These are phyloP conservation scores for Chlorella sp. DNA, from an alignment of 139 green algal genomes.

Conservation along the genomic window DNA sequence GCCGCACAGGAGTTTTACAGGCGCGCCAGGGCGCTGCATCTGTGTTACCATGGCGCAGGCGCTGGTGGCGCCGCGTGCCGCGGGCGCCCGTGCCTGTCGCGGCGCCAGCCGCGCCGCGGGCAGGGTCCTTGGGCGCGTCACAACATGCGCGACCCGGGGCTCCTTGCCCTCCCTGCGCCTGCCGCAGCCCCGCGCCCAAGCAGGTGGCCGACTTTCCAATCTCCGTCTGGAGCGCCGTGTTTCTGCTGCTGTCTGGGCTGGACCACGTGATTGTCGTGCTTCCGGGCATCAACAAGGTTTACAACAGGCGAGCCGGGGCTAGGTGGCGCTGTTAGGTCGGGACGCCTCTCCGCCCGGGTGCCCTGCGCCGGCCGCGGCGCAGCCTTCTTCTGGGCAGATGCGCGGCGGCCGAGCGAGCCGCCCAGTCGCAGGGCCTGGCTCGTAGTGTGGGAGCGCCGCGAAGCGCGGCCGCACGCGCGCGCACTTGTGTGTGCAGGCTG, in stretches of 20 bases:
- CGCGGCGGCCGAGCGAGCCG: too few species aligned
- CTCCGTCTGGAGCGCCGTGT: constrained; percentile 11
- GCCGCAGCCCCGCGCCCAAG: constrained; percentile 16
- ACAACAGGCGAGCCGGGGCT: too few species aligned
- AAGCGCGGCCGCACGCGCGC: too few species aligned
- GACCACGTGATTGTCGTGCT: constrained; percentile 21
- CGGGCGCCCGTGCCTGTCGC: not conserved
- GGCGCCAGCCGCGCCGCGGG: not conserved
- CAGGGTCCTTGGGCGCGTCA: not conserved
- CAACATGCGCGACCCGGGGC: not conserved
- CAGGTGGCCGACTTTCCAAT: constrained; percentile 22
- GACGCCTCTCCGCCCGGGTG: too few species aligned
- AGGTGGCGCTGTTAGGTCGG: too few species aligned
- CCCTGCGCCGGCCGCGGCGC: too few species aligned
- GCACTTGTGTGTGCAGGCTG: too few species aligned
- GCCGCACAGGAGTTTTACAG: not conserved
- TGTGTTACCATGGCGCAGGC: not conserved
- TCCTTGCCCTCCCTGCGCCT: not conserved
- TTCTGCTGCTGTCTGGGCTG: constrained; percentile 21
- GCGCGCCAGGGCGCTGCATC: not conserved
- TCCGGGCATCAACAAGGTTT: constrained; percentile 4
- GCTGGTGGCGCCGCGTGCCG: not conserved
- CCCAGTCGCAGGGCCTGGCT: too few species aligned
- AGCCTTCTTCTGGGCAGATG: too few species aligned
- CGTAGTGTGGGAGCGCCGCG: too few species aligned